Evolutionary conservation across 2,329 filamentous ascomycete genomes (phyloP).

Genomic region (Fusarium lyarnte): DNA sequence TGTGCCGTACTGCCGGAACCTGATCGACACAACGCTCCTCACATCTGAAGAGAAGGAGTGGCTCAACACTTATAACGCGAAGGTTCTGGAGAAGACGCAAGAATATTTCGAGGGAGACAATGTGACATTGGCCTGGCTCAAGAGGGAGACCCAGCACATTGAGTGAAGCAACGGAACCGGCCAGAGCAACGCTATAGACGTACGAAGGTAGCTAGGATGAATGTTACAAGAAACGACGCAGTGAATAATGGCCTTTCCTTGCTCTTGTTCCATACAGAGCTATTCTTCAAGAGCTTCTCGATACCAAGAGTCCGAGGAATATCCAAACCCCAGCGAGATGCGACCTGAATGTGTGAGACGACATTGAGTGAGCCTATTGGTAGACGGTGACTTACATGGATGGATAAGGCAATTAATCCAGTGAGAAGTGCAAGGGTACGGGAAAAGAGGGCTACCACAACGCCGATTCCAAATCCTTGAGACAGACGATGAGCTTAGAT

Average conservation of each 20-base stretch:
- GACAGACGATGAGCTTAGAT: neutral
- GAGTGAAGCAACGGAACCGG: slow-evolving; percentile 28
- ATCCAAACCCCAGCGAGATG: slow-evolving; percentile 55
- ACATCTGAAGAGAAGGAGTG: slow-evolving; percentile 80
- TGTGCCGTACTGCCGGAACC: slow-evolving; percentile 90
- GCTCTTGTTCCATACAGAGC: slow-evolving; percentile 58
- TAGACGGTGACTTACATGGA: slow-evolving; percentile 63
- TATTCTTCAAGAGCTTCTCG: slow-evolving; percentile 50
- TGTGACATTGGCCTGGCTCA: slow-evolving; percentile 80
- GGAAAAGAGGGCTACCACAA: slow-evolving; percentile 76
- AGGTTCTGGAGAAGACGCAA: slow-evolving; percentile 84
- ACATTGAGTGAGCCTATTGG: neutral
- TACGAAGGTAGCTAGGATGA: slow-evolving; percentile 68
- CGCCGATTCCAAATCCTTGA: slow-evolving; percentile 68
- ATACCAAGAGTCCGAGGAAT: slow-evolving; percentile 50
- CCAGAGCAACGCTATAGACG: slow-evolving; percentile 55
- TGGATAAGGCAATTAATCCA: slow-evolving; percentile 69
- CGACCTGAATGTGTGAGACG: slow-evolving; percentile 49
- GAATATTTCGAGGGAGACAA: slow-evolving; percentile 78
- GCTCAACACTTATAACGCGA: slow-evolving; percentile 85
- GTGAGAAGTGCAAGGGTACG: slow-evolving; percentile 74
- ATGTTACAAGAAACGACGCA: slow-evolving; percentile 76
- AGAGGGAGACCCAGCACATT: slow-evolving; percentile 82
- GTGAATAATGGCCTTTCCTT: slow-evolving; percentile 71
- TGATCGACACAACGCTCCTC: slow-evolving; percentile 80